phyloP scores from a whole-genome alignment of 345 rosid species.

The Heritiera littoralis region DNA sequence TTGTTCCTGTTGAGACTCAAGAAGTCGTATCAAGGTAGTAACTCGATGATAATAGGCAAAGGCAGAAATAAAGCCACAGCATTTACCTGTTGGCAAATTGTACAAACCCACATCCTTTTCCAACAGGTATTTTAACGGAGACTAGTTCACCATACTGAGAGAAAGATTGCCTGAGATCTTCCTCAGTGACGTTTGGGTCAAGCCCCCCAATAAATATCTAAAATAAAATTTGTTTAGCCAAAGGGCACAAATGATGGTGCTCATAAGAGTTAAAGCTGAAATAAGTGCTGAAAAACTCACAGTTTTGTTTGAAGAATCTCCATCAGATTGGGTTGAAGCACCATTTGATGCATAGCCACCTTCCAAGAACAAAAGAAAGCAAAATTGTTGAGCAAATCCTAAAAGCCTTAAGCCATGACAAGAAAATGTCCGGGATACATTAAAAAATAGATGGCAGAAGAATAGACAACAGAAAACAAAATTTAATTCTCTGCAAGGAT shows the following conservation, averaged over 20 bases:
- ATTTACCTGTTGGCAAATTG: slow-evolving; percentile 82
- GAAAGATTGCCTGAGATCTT: slow-evolving; percentile 84
- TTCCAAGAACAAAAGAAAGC: slow-evolving; percentile 15
- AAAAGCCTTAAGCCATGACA: background rate
- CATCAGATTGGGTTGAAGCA: slow-evolving; percentile 54
- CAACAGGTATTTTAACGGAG: slow-evolving; percentile 85
- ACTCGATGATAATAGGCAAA: background rate
- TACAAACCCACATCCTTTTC: slow-evolving; percentile 95
- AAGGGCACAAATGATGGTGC: slow-evolving; percentile 1
- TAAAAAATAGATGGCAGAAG: background rate
- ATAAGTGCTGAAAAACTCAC: slow-evolving; percentile 45
- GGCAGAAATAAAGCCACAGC: slow-evolving; percentile 1
- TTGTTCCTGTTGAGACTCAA: slow-evolving; percentile 45
- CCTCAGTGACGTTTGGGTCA: slow-evolving; percentile 82
- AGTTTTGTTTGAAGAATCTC: slow-evolving; percentile 79
- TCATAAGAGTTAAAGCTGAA: slow-evolving; percentile 26
- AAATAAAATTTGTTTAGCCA: slow-evolving; percentile 31
- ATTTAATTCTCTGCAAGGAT: background rate
- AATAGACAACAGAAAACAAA: background rate
- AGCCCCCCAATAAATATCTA: slow-evolving; percentile 99
- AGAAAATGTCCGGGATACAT: background rate
- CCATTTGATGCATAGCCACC: slow-evolving; percentile 79
- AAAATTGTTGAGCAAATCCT: slow-evolving; percentile 5
- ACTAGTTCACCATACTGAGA: slow-evolving; percentile 78
- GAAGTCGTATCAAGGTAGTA: slow-evolving; percentile 6